These are phyloP conservation scores for Malassezia pachydermatis DNA, from an alignment of 1,284 basidiomycete genomes.

Conservation along the genomic window DNA sequence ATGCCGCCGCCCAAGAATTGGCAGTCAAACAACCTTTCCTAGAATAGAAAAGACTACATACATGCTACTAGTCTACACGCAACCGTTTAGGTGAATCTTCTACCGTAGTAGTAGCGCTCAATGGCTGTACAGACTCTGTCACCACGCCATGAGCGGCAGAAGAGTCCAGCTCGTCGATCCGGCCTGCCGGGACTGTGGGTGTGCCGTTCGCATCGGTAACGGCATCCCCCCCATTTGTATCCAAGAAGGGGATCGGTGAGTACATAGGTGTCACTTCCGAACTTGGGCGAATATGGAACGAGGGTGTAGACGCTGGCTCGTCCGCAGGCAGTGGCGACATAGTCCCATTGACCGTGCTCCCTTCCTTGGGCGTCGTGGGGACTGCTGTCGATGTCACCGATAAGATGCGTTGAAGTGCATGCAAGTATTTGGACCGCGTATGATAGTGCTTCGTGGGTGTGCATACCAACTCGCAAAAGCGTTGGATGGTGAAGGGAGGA, in stretches of 20 bases:
- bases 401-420: conserved; percentile 18
- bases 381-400: conserved; percentile 9
- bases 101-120: conserved; percentile 8
- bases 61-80: neutral
- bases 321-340: neutral
- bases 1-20: too few relatives aligned
- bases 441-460: conserved; percentile 14
- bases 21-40: too few relatives aligned
- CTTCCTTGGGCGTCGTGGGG: neutral
- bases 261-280: neutral
- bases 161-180: conserved; percentile 19
- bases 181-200: conserved; percentile 16
- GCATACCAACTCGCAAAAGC: conserved; percentile 20
- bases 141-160: conserved; percentile 10
- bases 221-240: neutral
- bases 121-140: conserved; percentile 1
- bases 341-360: neutral
- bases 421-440: conserved; percentile 20
- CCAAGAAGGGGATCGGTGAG: conserved; percentile 13
- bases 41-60: neutral
- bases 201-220: neutral
- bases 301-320: neutral
- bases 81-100: neutral
- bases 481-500: conserved; percentile 22
- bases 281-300: neutral